phyloP scores from a whole-genome alignment of 371 early-diverging fungal genomes.

The Blakeslea trispora region DNA sequence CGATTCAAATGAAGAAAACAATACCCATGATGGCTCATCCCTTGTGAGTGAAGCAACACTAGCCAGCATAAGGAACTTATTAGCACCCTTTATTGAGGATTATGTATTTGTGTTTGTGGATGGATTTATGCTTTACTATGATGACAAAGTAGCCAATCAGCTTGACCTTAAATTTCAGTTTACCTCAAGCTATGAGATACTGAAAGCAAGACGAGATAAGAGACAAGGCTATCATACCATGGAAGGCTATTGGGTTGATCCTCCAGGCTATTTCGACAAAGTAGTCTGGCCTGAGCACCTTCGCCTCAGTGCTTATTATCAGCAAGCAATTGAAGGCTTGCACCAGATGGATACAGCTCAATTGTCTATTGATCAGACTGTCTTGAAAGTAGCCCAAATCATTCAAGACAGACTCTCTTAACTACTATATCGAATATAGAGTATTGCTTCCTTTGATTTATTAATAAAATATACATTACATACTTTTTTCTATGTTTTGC shows the following conservation, averaged over 20 bases:
- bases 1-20: slow-evolving; percentile 51
- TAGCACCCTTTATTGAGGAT: slow-evolving; percentile 7
- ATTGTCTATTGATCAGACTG: not conserved
- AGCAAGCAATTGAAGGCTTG: slow-evolving; percentile 1
- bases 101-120: slow-evolving; percentile 70
- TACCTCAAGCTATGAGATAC: slow-evolving; percentile 57
- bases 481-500: no score
- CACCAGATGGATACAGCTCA: not conserved
- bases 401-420: no score
- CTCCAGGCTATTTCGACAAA: slow-evolving; percentile 82
- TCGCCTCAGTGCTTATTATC: slow-evolving; percentile 31
- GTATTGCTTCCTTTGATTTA: no score
- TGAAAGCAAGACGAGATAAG: slow-evolving; percentile 67
- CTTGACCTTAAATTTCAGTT: slow-evolving; percentile 70
- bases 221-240: slow-evolving; percentile 74
- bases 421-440: no score
- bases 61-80: slow-evolving; percentile 1
- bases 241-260: slow-evolving; percentile 77
- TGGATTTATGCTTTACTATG: slow-evolving; percentile 77
- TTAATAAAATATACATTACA: no score
- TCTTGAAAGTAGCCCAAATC: not conserved
- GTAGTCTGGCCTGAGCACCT: slow-evolving; percentile 85
- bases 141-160: slow-evolving; percentile 39
- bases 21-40: slow-evolving; percentile 46
- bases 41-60: slow-evolving; percentile 9